These are phyloP conservation scores for Erodium trifolium DNA, from an alignment of 441 rosid genomes.

Conservation along the genomic window DNA sequence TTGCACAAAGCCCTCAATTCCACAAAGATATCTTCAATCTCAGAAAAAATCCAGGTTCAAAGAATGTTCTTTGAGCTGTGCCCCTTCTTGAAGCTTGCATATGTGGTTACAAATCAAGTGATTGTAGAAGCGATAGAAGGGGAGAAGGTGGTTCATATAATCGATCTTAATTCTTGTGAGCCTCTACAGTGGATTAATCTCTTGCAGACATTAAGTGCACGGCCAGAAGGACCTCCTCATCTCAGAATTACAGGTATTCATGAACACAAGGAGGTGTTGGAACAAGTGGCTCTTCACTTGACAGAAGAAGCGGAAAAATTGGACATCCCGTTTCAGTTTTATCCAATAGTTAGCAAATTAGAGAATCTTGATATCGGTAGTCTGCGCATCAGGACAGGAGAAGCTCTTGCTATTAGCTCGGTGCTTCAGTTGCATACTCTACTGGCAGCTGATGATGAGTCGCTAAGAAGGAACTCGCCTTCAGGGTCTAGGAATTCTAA, in stretches of 20 bases:
- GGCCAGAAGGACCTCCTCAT: conserved; percentile 11
- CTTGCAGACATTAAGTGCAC: conserved; percentile 35
- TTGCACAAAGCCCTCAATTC: conserved; percentile 23
- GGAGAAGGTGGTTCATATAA: conserved; percentile 61
- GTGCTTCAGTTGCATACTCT: conserved; percentile 9
- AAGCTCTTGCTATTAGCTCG: conserved; percentile 7
- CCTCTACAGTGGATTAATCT: conserved; percentile 76
- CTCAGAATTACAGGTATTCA: background rate
- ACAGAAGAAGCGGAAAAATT: conserved; percentile 14
- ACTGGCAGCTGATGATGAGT: conserved; percentile 3
- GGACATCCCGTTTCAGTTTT: conserved; percentile 12
- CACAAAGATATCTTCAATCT: conserved; percentile 15
- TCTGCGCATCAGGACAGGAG: conserved; percentile 1
- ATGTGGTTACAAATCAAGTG: conserved; percentile 56
- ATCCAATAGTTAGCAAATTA: conserved; percentile 4
- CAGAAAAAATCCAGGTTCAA: conserved; percentile 17
- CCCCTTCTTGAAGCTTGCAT: conserved; percentile 31
- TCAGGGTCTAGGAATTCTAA: conserved; percentile 27
- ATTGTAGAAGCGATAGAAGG: conserved; percentile 63
- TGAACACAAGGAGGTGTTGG: conserved; percentile 9
- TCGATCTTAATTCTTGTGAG: conserved; percentile 49
- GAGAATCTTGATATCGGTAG: background rate
- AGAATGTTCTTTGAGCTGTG: conserved; percentile 7
- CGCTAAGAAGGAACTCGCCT: conserved; percentile 5
- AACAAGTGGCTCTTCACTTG: background rate